Conservation (phyloP, 1,284 basidiomycete genomes). For the Ustilago tritici region DNA sequence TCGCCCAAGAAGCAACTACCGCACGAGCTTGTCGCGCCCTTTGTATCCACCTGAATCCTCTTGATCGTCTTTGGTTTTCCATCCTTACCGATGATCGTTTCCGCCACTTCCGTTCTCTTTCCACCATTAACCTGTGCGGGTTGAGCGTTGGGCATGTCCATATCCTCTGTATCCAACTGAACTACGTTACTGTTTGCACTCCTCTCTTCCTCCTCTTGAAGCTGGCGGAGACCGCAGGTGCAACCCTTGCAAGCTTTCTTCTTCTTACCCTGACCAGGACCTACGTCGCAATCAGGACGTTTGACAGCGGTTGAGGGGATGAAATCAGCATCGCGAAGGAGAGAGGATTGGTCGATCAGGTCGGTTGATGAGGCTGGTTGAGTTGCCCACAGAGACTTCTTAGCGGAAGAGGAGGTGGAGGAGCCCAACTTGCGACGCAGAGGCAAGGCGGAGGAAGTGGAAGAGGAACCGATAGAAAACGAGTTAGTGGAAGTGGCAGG, state of each 20-base stretch:
- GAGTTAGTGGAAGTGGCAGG: conserved; percentile 18
- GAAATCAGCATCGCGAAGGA: conserved; percentile 57
- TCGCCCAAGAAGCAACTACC: conserved; percentile 98
- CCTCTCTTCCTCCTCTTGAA: conserved; percentile 66
- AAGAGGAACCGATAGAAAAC: conserved; percentile 40
- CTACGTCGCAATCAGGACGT: conserved; percentile 67
- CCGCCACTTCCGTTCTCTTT: conserved; percentile 55
- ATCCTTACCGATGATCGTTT: conserved; percentile 64
- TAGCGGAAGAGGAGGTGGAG: conserved; percentile 23
- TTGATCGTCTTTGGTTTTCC: conserved; percentile 66
- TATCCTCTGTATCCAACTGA: conserved; percentile 59
- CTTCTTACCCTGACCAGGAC: conserved; percentile 49
- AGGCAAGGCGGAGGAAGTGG: conserved; percentile 45
- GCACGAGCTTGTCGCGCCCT: conserved; percentile 83
- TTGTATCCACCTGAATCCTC: conserved; percentile 67
- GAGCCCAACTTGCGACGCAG: conserved; percentile 55
- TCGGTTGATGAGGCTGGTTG: conserved; percentile 48
- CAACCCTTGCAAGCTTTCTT: conserved; percentile 69
- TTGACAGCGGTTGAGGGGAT: conserved; percentile 55
- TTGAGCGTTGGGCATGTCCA: conserved; percentile 57
- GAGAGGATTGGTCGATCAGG: conserved; percentile 59
- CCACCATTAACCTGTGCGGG: conserved; percentile 9
- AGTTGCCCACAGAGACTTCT: conserved; percentile 65
- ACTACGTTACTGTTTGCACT: conserved; percentile 46
- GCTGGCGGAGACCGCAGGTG: conserved; percentile 67